phyloP scores from a whole-genome alignment of 441 rosid species.

The Mallotus japonicus region DNA sequence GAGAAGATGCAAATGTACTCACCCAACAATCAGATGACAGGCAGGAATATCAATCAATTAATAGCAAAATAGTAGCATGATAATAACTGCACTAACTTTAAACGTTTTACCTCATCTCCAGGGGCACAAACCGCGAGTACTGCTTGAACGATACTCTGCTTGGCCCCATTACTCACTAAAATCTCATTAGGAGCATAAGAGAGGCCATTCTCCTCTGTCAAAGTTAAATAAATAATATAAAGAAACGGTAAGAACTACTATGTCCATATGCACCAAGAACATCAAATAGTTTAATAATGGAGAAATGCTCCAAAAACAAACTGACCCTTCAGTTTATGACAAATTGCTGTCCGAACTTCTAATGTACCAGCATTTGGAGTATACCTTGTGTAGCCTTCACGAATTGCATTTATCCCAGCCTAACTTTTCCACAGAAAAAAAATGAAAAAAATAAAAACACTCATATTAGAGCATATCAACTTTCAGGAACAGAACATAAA shows the following conservation, averaged over 20 bases:
- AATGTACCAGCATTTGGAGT: slow-evolving; percentile 82
- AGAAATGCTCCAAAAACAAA: slow-evolving; percentile 3
- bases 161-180: slow-evolving; percentile 95
- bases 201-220: slow-evolving; percentile 81
- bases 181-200: slow-evolving; percentile 78
- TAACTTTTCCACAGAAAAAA: slow-evolving; percentile 22
- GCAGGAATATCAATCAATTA: background rate
- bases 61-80: slow-evolving; percentile 11
- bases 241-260: background rate
- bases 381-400: slow-evolving; percentile 87
- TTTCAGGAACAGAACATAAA: background rate
- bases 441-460: background rate
- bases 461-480: background rate
- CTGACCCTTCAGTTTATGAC: slow-evolving; percentile 74
- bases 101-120: slow-evolving; percentile 80
- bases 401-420: slow-evolving; percentile 95
- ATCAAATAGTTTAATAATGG: background rate
- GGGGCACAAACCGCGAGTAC: slow-evolving; percentile 87
- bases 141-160: slow-evolving; percentile 80
- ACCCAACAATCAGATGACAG: slow-evolving; percentile 1
- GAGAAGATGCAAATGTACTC: background rate
- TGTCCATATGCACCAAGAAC: background rate
- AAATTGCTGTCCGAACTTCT: slow-evolving; percentile 79
- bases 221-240: background rate
- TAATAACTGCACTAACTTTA: background rate